Evolutionary conservation across 495 filamentous ascomycete species (phyloP), one percentile per base, ranked within the genome.

Genomic region (Pyronema domesticum): DNA sequence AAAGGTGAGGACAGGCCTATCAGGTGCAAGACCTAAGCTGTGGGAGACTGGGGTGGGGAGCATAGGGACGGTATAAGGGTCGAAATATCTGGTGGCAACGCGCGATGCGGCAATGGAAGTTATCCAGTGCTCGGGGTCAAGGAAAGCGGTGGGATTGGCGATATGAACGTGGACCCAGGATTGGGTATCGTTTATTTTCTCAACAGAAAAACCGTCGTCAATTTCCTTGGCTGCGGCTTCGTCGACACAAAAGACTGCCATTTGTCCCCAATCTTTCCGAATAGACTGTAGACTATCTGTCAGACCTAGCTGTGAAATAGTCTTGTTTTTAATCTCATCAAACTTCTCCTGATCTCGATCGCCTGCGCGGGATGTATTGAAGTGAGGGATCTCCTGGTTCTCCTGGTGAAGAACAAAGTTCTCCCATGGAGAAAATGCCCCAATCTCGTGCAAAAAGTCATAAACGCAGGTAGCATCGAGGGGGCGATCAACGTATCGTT

Each of bases 91-190:
- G 1, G 77, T 83, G 55, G 81, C 70, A 1, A 75, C 68, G 33
- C 81, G 71, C 34, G 76, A 68, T 35, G 78, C 73, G 0, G 89
- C 88, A 58, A 80, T 75, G 57, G 77, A 68, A 15, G 80, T 78
- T 13, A 85, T 64, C 9, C 68, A 62, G 46, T 78, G 70, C 14
- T 79, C 71, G 10, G 73, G 74, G 1, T 64, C 44, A 52, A 96
- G 73, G 58, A 82, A 83, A n/a, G 91, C 85, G 3, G 88, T 82
- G 1, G 89, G 93, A 62, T 96, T 91, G n/a, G 93, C 91, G 37
- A 94, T 73, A 63, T 98, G 91, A 9, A 93, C 67, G 62, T 85
- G 87, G 34, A 96, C 70, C 93, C 93, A 96, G 60, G 77, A 82
- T 13, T 82, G 76, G 1, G 70, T 65, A 11, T 70, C 68, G 0